Percentiles rank a stretch among this genome's conserved stretches.
Evolutionary conservation across 768 basidiomycete genomes (phyloP).

Genomic region (Clavaria fumosa): DNA sequence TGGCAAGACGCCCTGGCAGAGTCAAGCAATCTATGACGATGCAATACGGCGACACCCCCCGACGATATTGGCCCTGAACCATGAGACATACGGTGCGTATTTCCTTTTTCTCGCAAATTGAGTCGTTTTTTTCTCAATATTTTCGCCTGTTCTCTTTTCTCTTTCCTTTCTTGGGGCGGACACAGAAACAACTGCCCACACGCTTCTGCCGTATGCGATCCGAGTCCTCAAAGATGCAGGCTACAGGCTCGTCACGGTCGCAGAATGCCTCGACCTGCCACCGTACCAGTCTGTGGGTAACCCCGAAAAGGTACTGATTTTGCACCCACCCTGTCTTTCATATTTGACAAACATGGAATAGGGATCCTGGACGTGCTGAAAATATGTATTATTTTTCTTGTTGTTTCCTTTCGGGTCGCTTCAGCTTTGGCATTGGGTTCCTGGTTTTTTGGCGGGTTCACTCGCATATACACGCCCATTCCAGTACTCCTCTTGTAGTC

Average conservation of each 20-base stretch:
- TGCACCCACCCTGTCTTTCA: background rate
- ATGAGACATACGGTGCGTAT: conserved; percentile 21
- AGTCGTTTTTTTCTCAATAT: conserved; percentile 1
- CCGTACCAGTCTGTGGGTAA: conserved; percentile 23
- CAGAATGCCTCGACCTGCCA: conserved; percentile 25
- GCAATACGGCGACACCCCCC: conserved; percentile 18
- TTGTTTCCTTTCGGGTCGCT: no score
- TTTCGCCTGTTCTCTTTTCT: no score
- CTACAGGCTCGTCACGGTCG: conserved; percentile 27
- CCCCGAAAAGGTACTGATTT: conserved; percentile 18
- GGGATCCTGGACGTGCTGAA: background rate
- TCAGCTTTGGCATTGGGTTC: no score
- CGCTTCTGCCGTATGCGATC: conserved; percentile 27
- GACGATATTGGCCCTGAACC: conserved; percentile 25
- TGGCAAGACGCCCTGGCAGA: conserved; percentile 17
- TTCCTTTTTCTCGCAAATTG: conserved; percentile 10
- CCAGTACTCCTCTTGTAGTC: no score
- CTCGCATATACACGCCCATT: no score
- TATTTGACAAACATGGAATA: background rate
- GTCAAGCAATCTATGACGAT: conserved; percentile 18
- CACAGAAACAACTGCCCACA: conserved; percentile 12
- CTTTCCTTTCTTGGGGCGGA: no score
- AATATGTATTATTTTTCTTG: background rate
- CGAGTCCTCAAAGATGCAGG: conserved; percentile 22
- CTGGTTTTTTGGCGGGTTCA: no score